Base-by-base conservation (phyloP, 805 yeast genomes). In the Peterozyma toletana region DNA sequence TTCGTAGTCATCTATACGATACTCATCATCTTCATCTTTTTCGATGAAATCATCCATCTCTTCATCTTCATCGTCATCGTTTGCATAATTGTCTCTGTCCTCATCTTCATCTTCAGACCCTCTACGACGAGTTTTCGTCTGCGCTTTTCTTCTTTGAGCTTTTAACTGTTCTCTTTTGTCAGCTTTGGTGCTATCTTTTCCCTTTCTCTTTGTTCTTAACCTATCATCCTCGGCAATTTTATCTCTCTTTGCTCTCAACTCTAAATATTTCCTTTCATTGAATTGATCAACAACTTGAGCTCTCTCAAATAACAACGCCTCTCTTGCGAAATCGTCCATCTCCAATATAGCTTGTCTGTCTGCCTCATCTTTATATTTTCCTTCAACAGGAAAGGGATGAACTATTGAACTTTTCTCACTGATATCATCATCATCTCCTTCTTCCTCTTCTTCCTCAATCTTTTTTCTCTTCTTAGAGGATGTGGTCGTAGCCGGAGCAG, bases 331-430 rank as follows among this genome's bases (percentile, higher is more conserved):
- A 69, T 93, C 99, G 44, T 91, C 95, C 80, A 93, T 74, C 1
- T 70, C 80, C 56, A 86, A 67, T 52, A 77, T 68, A 43, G 68
- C 62, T 1, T 67, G 78, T 48, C 86, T 75, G 63, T 93, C 99
- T 9, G 68, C 71, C 43, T 80, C 96, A 62, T 89, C 83, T 55
- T 81, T 86, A 68, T 82, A 93, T 56, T 87, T 88, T 7, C 96
- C 96, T 57, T 89, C 96, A 43, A 91, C 64, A 2, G 99, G 99
- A 59, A 90, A 93, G 9, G 98, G 99, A 55, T 84, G 83, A 38
- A 62, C 54, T 9, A 66, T 73, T 1, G 62, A 70, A 7, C 27
- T 21, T 1, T 62, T 67, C 4, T 58, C 66, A 11, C 57, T 68
- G 11, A 53, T 67, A 1, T 53, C 63, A 5, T 56, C 64, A 17